Percentiles rank a stretch among this genome's conserved stretches.
Evolutionary conservation across 2,329 filamentous ascomycete species (phyloP).

Genomic region (Shiraia bambusicola): DNA sequence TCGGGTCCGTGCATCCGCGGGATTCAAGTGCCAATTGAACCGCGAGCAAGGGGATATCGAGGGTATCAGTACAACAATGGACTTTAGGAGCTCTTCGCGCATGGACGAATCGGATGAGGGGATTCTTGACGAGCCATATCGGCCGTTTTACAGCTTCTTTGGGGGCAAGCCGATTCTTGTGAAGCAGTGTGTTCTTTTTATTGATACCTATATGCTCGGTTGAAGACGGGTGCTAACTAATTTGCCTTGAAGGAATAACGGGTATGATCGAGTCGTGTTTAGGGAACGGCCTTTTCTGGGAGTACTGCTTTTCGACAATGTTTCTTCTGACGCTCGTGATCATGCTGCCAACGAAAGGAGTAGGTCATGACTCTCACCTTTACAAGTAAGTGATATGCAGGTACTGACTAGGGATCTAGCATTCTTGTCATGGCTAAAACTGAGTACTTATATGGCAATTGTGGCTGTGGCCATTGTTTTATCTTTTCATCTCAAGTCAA

Average conservation of each 20-base stretch:
- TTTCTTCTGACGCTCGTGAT: slow-evolving; percentile 72
- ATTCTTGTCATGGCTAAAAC: slow-evolving; percentile 87
- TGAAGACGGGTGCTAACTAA: slow-evolving; percentile 1
- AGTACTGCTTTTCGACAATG: slow-evolving; percentile 72
- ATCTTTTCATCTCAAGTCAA: slow-evolving; percentile 83
- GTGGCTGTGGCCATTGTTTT: slow-evolving; percentile 88
- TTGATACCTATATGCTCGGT: no score
- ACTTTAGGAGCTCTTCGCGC: slow-evolving; percentile 30
- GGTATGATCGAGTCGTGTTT: slow-evolving; percentile 53
- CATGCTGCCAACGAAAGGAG: slow-evolving; percentile 78
- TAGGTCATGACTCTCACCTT: slow-evolving; percentile 22
- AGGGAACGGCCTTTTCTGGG: slow-evolving; percentile 64
- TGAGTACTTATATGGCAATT: slow-evolving; percentile 87
- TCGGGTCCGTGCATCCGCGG: slow-evolving; percentile 6
- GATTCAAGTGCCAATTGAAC: background rate
- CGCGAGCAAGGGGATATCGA: background rate
- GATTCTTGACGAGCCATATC: slow-evolving; percentile 46
- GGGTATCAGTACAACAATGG: slow-evolving; percentile 23
- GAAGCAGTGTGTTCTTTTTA: slow-evolving; percentile 37
- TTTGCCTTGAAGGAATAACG: slow-evolving; percentile 41
- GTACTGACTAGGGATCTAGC: slow-evolving; percentile 38
- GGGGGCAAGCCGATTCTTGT: slow-evolving; percentile 51
- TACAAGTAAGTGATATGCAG: background rate
- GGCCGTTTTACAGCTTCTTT: slow-evolving; percentile 56
- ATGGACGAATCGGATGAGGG: slow-evolving; percentile 35